A percentile compares a stretch with the other conserved stretches of the same genome.
phyloP scores from a whole-genome alignment of 768 basidiomycete species.

The Lactarius trivialis region DNA sequence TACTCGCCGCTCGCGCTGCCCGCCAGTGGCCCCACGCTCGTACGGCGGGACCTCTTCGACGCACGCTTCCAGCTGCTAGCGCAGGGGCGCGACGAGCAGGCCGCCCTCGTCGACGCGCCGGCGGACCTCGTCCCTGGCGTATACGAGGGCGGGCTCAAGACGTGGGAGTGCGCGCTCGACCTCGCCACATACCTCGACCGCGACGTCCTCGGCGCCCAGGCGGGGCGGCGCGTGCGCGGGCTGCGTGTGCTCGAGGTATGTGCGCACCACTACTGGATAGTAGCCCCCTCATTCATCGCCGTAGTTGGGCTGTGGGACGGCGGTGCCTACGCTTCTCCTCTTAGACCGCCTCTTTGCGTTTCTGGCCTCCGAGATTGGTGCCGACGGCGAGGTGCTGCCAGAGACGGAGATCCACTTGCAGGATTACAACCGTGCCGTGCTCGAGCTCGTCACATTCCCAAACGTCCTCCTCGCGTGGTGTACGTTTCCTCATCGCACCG shows the following conservation, averaged over 20 bases:
- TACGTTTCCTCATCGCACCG: too few relatives aligned
- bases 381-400: not conserved
- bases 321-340: slow-evolving; percentile 72
- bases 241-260: slow-evolving; percentile 68
- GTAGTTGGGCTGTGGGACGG: slow-evolving; percentile 92
- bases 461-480: slow-evolving; percentile 81
- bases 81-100: slow-evolving; percentile 31
- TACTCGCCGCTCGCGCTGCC: slow-evolving; percentile 67
- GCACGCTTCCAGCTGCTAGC: slow-evolving; percentile 91
- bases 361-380: slow-evolving; percentile 21
- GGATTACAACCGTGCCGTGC: slow-evolving; percentile 83
- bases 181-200: slow-evolving; percentile 60
- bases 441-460: slow-evolving; percentile 72
- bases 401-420: slow-evolving; percentile 69
- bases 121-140: slow-evolving; percentile 88
- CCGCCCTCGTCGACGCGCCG: slow-evolving; percentile 69
- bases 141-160: slow-evolving; percentile 96
- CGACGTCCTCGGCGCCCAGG: slow-evolving; percentile 21
- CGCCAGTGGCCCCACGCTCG: slow-evolving; percentile 33
- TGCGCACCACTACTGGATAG: not conserved
- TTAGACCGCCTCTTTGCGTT: slow-evolving; percentile 49
- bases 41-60: slow-evolving; percentile 88
- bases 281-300: not conserved
- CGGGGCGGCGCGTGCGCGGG: slow-evolving; percentile 34
- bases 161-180: slow-evolving; percentile 95